phyloP scores from a whole-genome alignment of 2,329 filamentous ascomycete genomes.

The Emmonsia crescens region DNA sequence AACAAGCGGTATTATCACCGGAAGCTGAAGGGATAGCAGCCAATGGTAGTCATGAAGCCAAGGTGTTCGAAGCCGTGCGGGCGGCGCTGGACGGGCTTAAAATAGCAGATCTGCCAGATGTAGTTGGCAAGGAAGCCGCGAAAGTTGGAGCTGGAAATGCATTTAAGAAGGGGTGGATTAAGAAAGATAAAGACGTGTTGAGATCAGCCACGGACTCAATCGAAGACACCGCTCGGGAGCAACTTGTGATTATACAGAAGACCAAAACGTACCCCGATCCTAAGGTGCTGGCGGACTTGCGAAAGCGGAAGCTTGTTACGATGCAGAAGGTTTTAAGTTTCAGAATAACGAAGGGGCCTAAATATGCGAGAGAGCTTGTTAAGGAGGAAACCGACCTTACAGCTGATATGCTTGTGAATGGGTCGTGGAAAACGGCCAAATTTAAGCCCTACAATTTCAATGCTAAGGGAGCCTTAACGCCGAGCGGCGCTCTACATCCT shows the following conservation, averaged over 20 bases:
- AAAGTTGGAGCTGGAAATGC: slow-evolving; percentile 85
- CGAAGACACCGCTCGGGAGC: slow-evolving; percentile 64
- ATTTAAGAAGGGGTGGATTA: slow-evolving; percentile 65
- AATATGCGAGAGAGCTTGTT: slow-evolving; percentile 77
- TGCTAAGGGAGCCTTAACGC: slow-evolving; percentile 45
- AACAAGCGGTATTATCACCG: slow-evolving; percentile 64
- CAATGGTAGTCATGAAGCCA: slow-evolving; percentile 71
- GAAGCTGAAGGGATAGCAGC: slow-evolving; percentile 62
- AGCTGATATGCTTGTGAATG: slow-evolving; percentile 75
- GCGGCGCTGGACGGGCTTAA: slow-evolving; percentile 68
- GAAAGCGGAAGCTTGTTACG: slow-evolving; percentile 82
- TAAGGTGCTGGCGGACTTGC: slow-evolving; percentile 70
- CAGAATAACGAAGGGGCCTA: slow-evolving; percentile 70
- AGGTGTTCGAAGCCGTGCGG: slow-evolving; percentile 65
- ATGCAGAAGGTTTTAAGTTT: slow-evolving; percentile 78
- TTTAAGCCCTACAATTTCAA: slow-evolving; percentile 84
- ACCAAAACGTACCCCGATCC: slow-evolving; percentile 58
- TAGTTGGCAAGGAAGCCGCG: slow-evolving; percentile 38
- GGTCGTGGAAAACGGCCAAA: slow-evolving; percentile 81
- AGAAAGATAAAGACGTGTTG: slow-evolving; percentile 50
- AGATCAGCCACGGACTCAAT: slow-evolving; percentile 57
- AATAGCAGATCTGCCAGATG: slow-evolving; percentile 54
- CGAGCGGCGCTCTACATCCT: slow-evolving; percentile 41
- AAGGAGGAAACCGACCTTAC: slow-evolving; percentile 95
- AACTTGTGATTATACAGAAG: slow-evolving; percentile 61